Conservation (phyloP, 1,139 yeast genomes). For the Komagataea norvegica region DNA sequence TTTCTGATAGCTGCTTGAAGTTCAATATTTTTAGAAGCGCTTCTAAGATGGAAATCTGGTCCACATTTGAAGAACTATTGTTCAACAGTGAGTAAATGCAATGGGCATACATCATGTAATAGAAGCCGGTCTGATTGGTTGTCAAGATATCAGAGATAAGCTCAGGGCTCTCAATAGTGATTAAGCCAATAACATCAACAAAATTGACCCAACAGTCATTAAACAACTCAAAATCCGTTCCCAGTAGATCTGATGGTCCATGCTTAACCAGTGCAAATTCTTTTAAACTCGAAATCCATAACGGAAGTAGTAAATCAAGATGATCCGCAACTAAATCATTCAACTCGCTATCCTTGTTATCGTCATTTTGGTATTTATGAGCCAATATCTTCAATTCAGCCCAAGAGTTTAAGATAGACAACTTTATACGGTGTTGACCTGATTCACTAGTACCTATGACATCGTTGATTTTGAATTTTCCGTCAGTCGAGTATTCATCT, state of each 20-base stretch:
- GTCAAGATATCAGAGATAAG: constrained; percentile 42
- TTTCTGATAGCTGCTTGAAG: constrained; percentile 52
- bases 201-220: constrained; percentile 74
- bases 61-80: constrained; percentile 19
- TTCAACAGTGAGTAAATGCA: constrained; percentile 71
- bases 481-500: constrained; percentile 13
- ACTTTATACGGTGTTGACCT: constrained; percentile 33
- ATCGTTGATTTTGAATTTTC: constrained; percentile 34
- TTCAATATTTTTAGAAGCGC: constrained; percentile 57
- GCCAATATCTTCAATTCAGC: constrained; percentile 64
- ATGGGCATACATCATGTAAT: constrained; percentile 78
- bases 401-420: constrained; percentile 84
- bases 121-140: constrained; percentile 64
- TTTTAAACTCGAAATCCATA: constrained; percentile 74
- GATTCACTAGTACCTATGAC: constrained; percentile 29
- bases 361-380: constrained; percentile 30
- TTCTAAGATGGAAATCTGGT: constrained; percentile 41
- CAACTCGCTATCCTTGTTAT: constrained; percentile 32
- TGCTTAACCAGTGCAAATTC: constrained; percentile 71
- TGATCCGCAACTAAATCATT: constrained; percentile 51
- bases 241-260: constrained; percentile 36
- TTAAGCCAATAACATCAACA: constrained; percentile 69
- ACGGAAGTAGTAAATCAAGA: constrained; percentile 55
- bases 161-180: constrained; percentile 48
- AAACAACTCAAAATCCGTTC: constrained; percentile 42